These are phyloP conservation scores for Panus rudis DNA, from an alignment of 768 basidiomycete genomes.

Conservation along the genomic window DNA sequence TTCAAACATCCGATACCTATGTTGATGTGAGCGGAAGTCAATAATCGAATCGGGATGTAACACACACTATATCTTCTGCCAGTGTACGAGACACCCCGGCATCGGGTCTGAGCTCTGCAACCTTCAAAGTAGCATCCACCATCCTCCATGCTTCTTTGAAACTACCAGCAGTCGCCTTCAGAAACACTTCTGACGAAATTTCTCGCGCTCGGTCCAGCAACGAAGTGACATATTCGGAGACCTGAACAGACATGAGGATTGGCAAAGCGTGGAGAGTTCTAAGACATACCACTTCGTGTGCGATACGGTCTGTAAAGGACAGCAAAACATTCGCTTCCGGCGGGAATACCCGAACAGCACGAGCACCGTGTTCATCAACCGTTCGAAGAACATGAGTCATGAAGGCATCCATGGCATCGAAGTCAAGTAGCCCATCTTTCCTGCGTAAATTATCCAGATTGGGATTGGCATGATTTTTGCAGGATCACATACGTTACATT, in stretches of 20 bases:
- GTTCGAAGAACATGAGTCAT: constrained; percentile 62
- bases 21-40: constrained; percentile 36
- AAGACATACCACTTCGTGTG: constrained; percentile 68
- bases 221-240: constrained; percentile 80
- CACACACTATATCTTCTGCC: constrained; percentile 82
- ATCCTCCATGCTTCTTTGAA: constrained; percentile 86
- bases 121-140: constrained; percentile 65
- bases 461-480: not conserved
- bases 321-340: constrained; percentile 68
- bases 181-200: constrained; percentile 61
- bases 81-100: constrained; percentile 38
- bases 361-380: constrained; percentile 66
- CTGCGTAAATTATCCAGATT: constrained; percentile 24
- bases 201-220: constrained; percentile 74
- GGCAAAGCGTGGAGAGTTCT: constrained; percentile 6
- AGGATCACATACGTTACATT: constrained; percentile 62
- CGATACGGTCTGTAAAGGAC: constrained; percentile 77
- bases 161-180: constrained; percentile 83
- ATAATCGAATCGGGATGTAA: constrained; percentile 8
- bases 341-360: constrained; percentile 85
- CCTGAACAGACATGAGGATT: constrained; percentile 34
- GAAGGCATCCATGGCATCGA: constrained; percentile 91
- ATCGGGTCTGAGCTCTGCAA: constrained; percentile 37
- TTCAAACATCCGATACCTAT: constrained; percentile 96
- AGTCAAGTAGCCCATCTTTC: constrained; percentile 56